Evolutionary conservation across 1,284 basidiomycete species (phyloP).

Genomic region (Fomitopsis pinicola): DNA sequence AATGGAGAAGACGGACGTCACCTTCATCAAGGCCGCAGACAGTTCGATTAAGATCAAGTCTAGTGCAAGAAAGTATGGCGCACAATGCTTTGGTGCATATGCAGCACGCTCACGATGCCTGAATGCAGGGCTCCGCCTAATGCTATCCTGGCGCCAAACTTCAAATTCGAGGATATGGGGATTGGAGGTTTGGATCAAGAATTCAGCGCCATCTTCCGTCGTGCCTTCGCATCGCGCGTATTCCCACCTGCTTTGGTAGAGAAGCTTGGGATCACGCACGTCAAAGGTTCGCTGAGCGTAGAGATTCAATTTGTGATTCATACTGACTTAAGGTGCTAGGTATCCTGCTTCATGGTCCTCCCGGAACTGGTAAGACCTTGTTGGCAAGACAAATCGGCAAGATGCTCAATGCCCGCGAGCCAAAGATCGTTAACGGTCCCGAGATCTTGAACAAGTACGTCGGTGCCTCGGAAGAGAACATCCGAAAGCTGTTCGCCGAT

Average conservation of each 20-base stretch:
- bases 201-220: conserved; percentile 96
- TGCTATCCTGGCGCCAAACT: conserved; percentile 96
- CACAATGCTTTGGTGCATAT: not conserved
- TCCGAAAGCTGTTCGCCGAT: conserved; percentile 95
- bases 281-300: conserved; percentile 67
- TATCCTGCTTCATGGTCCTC: conserved; percentile 94
- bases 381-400: conserved; percentile 99
- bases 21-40: conserved; percentile 80
- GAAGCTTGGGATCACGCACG: conserved; percentile 97
- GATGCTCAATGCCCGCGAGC: conserved; percentile 98
- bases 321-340: conserved; percentile 31
- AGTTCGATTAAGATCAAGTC: conserved; percentile 90
- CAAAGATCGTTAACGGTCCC: conserved; percentile 98
- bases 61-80: conserved; percentile 75
- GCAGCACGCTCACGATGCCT: not conserved
- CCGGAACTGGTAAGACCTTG: conserved; percentile 97
- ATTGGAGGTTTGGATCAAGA: conserved; percentile 97
- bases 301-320: not conserved
- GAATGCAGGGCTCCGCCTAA: conserved; percentile 77
- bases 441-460: conserved; percentile 98
- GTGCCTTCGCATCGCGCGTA: conserved; percentile 97
- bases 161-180: conserved; percentile 99
- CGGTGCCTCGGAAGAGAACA: conserved; percentile 97
- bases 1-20: conserved; percentile 90
- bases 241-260: conserved; percentile 97